phyloP scores from a whole-genome alignment of 345 rosid genomes.

The Bruguiera sexangula region DNA sequence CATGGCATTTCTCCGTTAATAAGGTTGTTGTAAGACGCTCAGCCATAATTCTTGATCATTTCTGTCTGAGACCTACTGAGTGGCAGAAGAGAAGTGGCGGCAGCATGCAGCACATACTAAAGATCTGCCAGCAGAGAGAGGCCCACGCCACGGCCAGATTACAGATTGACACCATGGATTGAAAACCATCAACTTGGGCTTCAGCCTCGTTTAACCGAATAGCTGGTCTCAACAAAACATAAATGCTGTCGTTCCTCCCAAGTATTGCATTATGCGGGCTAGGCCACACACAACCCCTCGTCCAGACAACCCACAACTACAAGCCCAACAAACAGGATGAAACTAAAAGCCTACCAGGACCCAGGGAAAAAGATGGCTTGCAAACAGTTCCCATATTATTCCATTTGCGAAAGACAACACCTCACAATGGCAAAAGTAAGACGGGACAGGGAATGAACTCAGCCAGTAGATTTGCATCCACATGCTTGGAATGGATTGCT shows the following conservation, averaged over 20 bases:
- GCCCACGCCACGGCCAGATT: neutral
- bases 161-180: too few species aligned
- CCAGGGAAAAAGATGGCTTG: conserved; percentile 16
- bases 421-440: conserved; percentile 71
- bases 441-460: conserved; percentile 97
- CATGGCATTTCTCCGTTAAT: too few species aligned
- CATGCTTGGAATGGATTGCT: conserved; percentile 95
- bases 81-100: neutral
- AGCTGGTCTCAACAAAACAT: neutral
- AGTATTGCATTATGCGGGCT: neutral
- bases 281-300: neutral
- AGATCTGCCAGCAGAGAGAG: neutral
- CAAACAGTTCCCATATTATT: conserved; percentile 6
- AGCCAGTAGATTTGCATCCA: conserved; percentile 85
- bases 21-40: too few species aligned
- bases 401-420: neutral
- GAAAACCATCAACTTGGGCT: neutral
- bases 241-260: neutral
- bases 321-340: neutral
- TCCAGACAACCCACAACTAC: neutral
- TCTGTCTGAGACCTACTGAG: too few species aligned
- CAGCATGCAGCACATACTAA: too few species aligned
- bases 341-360: conserved; percentile 20
- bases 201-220: neutral
- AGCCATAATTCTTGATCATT: too few species aligned